Evolutionary conservation across 345 rosid genomes (phyloP), one percentile per base, ranked within the genome.

Genomic region (Boechera retrofracta): DNA sequence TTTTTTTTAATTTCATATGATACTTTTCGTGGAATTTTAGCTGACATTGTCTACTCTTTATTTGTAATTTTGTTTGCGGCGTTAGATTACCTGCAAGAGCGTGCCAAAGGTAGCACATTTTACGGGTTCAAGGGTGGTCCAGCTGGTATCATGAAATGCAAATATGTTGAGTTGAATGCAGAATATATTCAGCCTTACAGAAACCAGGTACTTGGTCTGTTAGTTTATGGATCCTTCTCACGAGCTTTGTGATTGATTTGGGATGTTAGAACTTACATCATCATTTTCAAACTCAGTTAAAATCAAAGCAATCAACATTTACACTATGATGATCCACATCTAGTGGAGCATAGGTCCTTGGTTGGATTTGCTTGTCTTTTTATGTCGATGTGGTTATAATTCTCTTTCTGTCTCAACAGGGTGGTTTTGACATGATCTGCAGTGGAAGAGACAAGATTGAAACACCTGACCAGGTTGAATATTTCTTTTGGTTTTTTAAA

Each of bases 371-470:
- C 44, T 67, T 2, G 5, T 47, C 0, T 24, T 47, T 9, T 74
- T 3, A 31, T 47, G 59, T 16, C 0, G 15, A 29, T 57, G 49
- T 64, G 68, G 67, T 39, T 66, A 28, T 54, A 10, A 68, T 73
- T 57, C 6, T 57, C 32, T 61, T 52, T 62, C 1, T 6, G 3
- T 68, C 26, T 74, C 39, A 48, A 49, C 83, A 95, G 99, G 98
- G 99, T 83, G 99, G 99, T 63, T 96, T 96, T 68, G 99, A 96
- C 79, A 96, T 96, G 98, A 93, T 96, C 48, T 87, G 96, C 85
- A 96, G 99, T 87, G 97, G 98, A 55, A 91, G 98, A 79, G 99
- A 96, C 89, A 96, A 96, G 84, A 96, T 93, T 78, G 98, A 96
- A 86, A 88, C 96, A 18, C 99, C 98, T 70, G 96, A 91, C 76